phyloP scores from a whole-genome alignment of 139 green algal species.

The Coelastrella sp. region DNA sequence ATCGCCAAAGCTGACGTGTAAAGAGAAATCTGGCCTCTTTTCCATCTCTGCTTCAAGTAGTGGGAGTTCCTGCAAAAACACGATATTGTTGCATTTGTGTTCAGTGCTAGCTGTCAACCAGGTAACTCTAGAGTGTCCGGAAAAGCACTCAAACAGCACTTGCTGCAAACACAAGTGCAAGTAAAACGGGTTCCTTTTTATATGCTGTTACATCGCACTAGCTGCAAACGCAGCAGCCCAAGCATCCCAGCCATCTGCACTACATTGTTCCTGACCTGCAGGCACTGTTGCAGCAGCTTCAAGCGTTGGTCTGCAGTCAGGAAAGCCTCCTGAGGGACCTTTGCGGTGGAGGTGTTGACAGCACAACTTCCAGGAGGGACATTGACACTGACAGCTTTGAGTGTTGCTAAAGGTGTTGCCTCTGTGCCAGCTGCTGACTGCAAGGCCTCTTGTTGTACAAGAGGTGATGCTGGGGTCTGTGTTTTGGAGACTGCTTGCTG shows the following conservation, averaged over 20 bases:
- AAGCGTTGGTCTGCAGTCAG: not conserved
- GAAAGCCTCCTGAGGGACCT: not conserved
- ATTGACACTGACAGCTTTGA: not conserved
- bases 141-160: not conserved
- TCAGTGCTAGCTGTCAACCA: no score
- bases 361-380: not conserved
- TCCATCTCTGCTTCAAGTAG: conserved; percentile 38
- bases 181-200: no score
- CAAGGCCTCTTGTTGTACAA: no score
- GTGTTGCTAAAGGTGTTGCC: not conserved
- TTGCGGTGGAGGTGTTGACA: not conserved
- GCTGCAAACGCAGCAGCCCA: no score
- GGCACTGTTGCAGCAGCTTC: conserved; percentile 37
- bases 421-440: not conserved
- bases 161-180: not conserved
- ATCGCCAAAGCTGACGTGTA: no score
- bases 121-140: no score
- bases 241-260: no score
- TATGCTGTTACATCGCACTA: no score
- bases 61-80: conserved; percentile 20
- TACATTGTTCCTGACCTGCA: conserved; percentile 32
- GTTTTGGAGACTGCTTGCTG: no score
- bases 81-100: no score
- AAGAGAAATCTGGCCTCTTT: not conserved
- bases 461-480: no score